Percentiles rank a stretch among this genome's conserved stretches.
Conservation (phyloP, 2,329 filamentous ascomycete species). For the Neospermospora avenae region DNA sequence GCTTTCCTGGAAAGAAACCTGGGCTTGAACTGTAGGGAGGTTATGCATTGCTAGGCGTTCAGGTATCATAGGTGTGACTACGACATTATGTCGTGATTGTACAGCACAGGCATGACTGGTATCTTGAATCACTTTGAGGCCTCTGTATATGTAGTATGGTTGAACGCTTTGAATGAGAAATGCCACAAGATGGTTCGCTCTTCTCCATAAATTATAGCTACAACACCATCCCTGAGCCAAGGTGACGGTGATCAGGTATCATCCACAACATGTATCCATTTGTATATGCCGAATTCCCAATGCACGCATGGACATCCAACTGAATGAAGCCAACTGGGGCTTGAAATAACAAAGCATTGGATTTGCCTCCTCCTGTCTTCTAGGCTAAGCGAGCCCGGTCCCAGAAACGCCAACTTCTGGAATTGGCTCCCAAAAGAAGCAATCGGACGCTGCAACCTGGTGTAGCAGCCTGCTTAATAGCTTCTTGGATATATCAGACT, state of each 20-base stretch:
- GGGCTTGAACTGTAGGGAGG: too few species aligned
- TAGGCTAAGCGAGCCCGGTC: not conserved
- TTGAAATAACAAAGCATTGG: not conserved
- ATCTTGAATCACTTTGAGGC: not conserved
- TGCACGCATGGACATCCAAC: slow-evolving; percentile 3
- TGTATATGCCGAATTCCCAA: not conserved
- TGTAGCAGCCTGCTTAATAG: not conserved
- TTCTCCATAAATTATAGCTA: slow-evolving; percentile 11
- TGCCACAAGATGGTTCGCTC: not conserved
- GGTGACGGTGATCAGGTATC: slow-evolving; percentile 14
- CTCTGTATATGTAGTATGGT: not conserved
- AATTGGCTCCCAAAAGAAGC: slow-evolving; percentile 6
- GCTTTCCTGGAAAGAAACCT: too few species aligned
- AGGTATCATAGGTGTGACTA: not conserved
- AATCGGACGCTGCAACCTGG: not conserved
- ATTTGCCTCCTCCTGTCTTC: not conserved
- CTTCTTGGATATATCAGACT: slow-evolving; percentile 8
- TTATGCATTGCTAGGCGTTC: not conserved
- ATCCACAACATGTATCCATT: slow-evolving; percentile 2
- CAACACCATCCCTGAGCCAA: slow-evolving; percentile 5
- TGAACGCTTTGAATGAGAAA: not conserved
- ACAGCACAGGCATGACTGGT: too few species aligned
- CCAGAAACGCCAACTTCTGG: slow-evolving; percentile 5
- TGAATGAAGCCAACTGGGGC: not conserved
- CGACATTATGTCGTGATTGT: too few species aligned